Evolutionary conservation across 768 basidiomycete genomes (phyloP), one percentile per base, ranked within the genome.

Genomic region (Zangia roseola): DNA sequence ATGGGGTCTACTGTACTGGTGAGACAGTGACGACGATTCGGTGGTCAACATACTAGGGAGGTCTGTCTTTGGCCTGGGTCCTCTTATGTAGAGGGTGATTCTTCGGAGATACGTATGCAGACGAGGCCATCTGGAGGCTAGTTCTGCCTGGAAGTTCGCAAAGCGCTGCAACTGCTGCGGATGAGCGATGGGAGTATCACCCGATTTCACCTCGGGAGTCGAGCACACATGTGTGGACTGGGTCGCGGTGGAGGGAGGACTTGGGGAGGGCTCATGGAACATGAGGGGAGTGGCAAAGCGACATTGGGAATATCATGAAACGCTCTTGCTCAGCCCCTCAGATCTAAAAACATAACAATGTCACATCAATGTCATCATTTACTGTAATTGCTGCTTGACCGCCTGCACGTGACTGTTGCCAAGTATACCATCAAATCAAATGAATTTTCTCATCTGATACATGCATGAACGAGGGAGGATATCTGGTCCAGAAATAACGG

Each of bases 1-100:
- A 54, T 56, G 14, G 80, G 81, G 14, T 74, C 86, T 86, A 48
- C 20, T 28, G 30, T 17, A n/a, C 13, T 26, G 23, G 30, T 45
- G 40, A 63, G 42, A 36, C 10, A 5, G 38, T 8, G 13, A 40
- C 8, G 34, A n/a, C 20, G 38, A 38, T 34, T 12, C 30, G 43
- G 12, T 25, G 25, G 7, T 30, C n/a, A 20, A 35, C 50, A 53
- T 47, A 77, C 73, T 78, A 66, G 73, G 74, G 61, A 67, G 80
- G 58, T 69, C 79, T 59, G 57, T 74, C 62, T 70, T 81, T 16
- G 83, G 84, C 31, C 78, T 66, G 1, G 86, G 87, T 5, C 87
- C 87, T 60, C 77, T 74, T 39, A 80, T 46, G 57, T 83, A 83
- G 20, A 55, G 43, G 8, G 60, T 25, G 12, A 21, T 17, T 24